Evolutionary conservation across 164 flowering plant species (phyloP), one percentile per base, ranked within the genome.

Genomic region (Liquidambar formosana): DNA sequence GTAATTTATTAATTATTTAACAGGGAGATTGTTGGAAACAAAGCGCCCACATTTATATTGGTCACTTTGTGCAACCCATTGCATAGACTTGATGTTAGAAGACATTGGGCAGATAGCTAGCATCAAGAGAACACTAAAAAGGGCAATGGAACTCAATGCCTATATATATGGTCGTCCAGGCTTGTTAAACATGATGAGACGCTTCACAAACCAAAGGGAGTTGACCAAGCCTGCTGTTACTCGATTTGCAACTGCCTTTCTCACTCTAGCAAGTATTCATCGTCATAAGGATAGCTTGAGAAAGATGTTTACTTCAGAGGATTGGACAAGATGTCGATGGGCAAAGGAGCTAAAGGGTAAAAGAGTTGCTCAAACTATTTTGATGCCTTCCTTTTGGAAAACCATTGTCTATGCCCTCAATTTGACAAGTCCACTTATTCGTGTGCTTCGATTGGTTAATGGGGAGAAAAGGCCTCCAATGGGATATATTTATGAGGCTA

Each of bases 401-500:
- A 43, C 22, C 4, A 45, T 73, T 10, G 18, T 45, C 1, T 61
- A n/a, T 51, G 10, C n/a, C 9, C 63, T 68, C 18, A 66, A 73
- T 45, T 26, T 66, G 12, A 21, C 48, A 19, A 14, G 23, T 21
- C 65, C 67, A 10, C 61, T 77, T 23, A 71, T 68, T 3, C 10
- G 65, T 33, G 4, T 33, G 6, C 41, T 33, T 33, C 41, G 41
- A n/a, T 12, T 68, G 22, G 74, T 77, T 28, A 61, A 73, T 57
- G 63, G 63, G 0, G 72, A 77, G 51, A 74, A 63, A 54, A 77
- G 61, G 52, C 71, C 66, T 0, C 25, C 65, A 0, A 74, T 73
- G 71, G 65, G 65, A 0, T 70, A 77, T 52, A 77, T 77, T 21
- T 73, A 61, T 51, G 65, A 73, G 25, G 80, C 77, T 1, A 69